phyloP scores from a whole-genome alignment of 257 asterid genomes.

The Echites panduratus region DNA sequence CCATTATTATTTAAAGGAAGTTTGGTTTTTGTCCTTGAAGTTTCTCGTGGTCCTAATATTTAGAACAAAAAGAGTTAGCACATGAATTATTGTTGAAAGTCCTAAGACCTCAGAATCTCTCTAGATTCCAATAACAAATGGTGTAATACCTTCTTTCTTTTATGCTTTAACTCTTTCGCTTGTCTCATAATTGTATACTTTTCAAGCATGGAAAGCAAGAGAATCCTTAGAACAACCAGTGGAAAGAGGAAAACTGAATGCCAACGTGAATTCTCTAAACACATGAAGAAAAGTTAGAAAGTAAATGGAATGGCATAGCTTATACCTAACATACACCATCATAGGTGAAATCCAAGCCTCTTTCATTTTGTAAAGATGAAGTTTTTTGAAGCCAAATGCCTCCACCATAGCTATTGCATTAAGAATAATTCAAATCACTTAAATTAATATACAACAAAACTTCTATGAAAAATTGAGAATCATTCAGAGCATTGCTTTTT shows the following conservation, averaged over 20 bases:
- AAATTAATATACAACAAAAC: not conserved
- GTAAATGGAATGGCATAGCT: not conserved
- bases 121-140: not conserved
- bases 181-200: slow-evolving; percentile 61
- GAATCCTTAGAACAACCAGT: slow-evolving; percentile 42
- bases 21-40: slow-evolving; percentile 47
- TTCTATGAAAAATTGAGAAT: not conserved
- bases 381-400: slow-evolving; percentile 73
- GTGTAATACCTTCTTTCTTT: slow-evolving; percentile 70
- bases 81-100: not conserved
- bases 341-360: slow-evolving; percentile 66
- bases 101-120: not conserved
- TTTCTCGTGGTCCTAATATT: slow-evolving; percentile 67
- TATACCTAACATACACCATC: slow-evolving; percentile 67
- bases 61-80: not conserved
- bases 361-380: slow-evolving; percentile 79
- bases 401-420: slow-evolving; percentile 72
- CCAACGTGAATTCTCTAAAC: not conserved
- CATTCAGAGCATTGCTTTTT: not conserved
- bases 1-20: no score
- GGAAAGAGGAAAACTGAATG: not conserved
- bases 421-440: not conserved
- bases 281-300: not conserved
- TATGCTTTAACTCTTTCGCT: slow-evolving; percentile 83
- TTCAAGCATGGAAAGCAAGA: slow-evolving; percentile 81